Evolutionary conservation across 208 protist genomes (phyloP).

Genomic region (Crithidia expoeki): DNA sequence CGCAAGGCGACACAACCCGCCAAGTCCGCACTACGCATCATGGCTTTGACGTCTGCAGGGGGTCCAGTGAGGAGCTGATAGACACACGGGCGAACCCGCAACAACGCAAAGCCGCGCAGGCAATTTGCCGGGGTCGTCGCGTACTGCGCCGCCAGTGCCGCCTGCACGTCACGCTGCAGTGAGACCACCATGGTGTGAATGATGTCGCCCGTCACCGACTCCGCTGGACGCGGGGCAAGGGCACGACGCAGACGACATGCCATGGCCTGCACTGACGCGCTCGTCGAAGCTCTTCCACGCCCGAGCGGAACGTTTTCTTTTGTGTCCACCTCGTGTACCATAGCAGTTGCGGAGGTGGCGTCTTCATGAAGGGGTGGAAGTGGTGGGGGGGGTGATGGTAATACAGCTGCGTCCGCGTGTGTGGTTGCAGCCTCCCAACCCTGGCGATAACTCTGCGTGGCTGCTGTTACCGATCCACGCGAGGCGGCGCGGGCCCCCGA

Average conservation of each 20-base stretch:
- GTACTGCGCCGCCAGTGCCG: constrained; percentile 1
- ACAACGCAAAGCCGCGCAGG: constrained; percentile 33
- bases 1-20: background rate
- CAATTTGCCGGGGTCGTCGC: background rate
- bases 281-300: background rate
- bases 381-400: too few relatives aligned
- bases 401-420: too few relatives aligned
- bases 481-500: background rate
- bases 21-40: background rate
- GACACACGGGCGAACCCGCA: constrained; percentile 45
- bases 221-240: constrained; percentile 61
- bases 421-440: background rate
- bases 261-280: constrained; percentile 10
- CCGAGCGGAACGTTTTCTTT: background rate
- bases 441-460: constrained; percentile 8
- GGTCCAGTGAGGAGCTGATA: constrained; percentile 38
- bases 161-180: constrained; percentile 43
- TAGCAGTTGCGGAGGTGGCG: too few relatives aligned
- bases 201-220: constrained; percentile 57
- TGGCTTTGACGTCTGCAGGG: constrained; percentile 18
- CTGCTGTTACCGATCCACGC: constrained; percentile 3
- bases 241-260: constrained; percentile 52
- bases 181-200: constrained; percentile 75
- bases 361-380: too few relatives aligned
- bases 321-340: background rate